Base-by-base conservation (phyloP, 164 flowering plant genomes). In the Aristolochia fimbriata region DNA sequence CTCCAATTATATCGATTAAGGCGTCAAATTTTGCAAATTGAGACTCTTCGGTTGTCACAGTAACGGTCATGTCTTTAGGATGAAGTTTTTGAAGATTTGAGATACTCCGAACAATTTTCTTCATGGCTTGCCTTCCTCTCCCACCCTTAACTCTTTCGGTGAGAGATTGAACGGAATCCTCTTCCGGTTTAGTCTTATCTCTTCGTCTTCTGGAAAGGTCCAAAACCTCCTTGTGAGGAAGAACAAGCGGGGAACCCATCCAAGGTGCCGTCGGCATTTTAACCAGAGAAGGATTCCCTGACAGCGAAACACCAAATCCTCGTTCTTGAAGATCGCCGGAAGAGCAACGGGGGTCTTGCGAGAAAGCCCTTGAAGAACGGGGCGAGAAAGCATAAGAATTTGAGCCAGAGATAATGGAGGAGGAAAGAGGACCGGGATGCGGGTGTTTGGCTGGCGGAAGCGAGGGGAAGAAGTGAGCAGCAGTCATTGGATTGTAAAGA, bases 251-350 rank as follows among this genome's bases (percentile, higher is more conserved):
- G 48, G 70, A 71, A 30, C 59, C 78, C 86, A 88, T 85, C 98
- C 98, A 85, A 43, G 96, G 98, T 45, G 98, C 76, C 10, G 92
- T 81, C n/a, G 91, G 94, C 70, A 78, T 68, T 69, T 80, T 86
- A 31, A 78, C 21, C 3, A 30, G n/a, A 15, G 41, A 30, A 52
- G 54, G 62, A 10, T 45, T 58, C 23, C 27, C 27, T 19, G 27
- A 12, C 10, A 54, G 31, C 2, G 58, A 16, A 55, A 55, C 41
- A 15, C 14, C 21, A 10, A 37, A 37, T 31, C 13, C 21, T 55
- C 17, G 21, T 22, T 55, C 21, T 30, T 27, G 45, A 37, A 31
- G 17, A 19, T 55, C 21, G 20, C 19, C 41, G 58, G 57, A 54
- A 25, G 31, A 20, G 57, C 43, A 37, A 37, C 43, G 43, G 43